Evolutionary conservation across 768 basidiomycete genomes (phyloP).

Genomic region (Tremella fuciformis): DNA sequence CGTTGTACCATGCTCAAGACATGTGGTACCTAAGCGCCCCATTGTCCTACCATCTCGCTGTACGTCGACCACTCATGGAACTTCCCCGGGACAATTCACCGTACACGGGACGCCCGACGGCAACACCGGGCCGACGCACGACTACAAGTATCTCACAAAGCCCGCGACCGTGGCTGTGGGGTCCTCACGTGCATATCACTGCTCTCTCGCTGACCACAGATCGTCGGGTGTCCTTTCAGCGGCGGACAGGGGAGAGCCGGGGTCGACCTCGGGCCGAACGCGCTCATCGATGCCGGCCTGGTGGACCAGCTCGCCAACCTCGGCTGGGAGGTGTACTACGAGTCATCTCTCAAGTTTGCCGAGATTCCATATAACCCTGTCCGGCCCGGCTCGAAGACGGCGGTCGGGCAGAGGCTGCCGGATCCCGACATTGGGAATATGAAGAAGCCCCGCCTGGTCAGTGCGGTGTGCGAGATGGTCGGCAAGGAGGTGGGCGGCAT

Average conservation of each 20-base stretch:
- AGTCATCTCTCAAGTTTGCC: constrained; percentile 81
- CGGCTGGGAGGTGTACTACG: constrained; percentile 86
- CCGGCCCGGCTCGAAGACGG: constrained; percentile 9
- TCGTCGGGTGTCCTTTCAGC: constrained; percentile 91
- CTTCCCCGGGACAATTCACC: too few species aligned
- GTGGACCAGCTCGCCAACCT: constrained; percentile 69
- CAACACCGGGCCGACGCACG: constrained; percentile 28
- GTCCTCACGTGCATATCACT: constrained; percentile 5
- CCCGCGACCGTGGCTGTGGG: constrained; percentile 78
- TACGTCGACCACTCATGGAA: too few species aligned
- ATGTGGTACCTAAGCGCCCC: too few species aligned
- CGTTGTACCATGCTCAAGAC: too few species aligned
- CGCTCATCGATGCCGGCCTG: constrained; percentile 82
- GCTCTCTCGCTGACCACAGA: constrained; percentile 55
- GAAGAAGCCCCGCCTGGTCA: constrained; percentile 86
- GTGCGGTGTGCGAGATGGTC: constrained; percentile 73
- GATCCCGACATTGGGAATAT: constrained; percentile 84
- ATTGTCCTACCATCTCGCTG: too few species aligned
- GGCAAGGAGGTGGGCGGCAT: constrained; percentile 72
- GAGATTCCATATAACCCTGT: constrained; percentile 48
- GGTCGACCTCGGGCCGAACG: constrained; percentile 62
- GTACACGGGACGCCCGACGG: neutral
- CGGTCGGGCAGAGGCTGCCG: constrained; percentile 25
- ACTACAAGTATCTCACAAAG: constrained; percentile 59
- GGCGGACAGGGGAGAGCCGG: constrained; percentile 41